Percentiles rank a stretch among this genome's conserved stretches.
Evolutionary conservation across 2,329 filamentous ascomycete genomes (phyloP).

Genomic region (Leptographium wingfieldii): DNA sequence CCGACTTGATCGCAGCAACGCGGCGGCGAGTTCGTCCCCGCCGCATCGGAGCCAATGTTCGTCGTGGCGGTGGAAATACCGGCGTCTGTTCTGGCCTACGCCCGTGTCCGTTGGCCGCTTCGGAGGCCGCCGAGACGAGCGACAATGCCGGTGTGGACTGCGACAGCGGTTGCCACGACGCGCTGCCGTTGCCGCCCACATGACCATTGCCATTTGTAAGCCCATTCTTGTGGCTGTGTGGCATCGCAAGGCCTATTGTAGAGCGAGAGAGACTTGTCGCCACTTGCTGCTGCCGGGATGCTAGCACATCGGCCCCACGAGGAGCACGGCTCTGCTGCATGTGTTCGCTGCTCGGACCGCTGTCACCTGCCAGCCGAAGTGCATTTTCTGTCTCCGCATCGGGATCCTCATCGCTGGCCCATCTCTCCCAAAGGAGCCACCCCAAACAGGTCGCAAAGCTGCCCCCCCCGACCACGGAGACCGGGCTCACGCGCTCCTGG

Average conservation of each 20-base stretch:
- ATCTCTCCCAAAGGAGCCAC: slow-evolving; percentile 86
- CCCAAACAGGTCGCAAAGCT: slow-evolving; percentile 72
- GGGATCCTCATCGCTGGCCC: slow-evolving; percentile 51
- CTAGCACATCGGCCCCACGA: not conserved
- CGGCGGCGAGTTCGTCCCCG: slow-evolving; percentile 34
- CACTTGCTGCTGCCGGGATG: not conserved
- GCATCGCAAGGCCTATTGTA: too few relatives aligned
- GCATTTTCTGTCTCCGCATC: slow-evolving; percentile 15
- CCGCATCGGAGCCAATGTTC: slow-evolving; percentile 22
- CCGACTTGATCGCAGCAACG: slow-evolving; percentile 79
- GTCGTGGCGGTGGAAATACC: slow-evolving; percentile 12
- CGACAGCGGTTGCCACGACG: not conserved
- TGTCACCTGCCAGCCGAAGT: not conserved
- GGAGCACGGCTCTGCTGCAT: not conserved
- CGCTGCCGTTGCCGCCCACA: not conserved
- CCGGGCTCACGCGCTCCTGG: slow-evolving; percentile 73
- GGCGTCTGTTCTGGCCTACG: slow-evolving; percentile 6
- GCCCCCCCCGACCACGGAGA: slow-evolving; percentile 78
- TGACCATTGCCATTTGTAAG: not conserved
- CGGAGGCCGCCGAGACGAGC: not conserved
- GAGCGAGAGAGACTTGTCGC: not conserved
- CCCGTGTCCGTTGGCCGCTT: not conserved
- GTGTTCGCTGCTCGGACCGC: not conserved
- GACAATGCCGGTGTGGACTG: not conserved
- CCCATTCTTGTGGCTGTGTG: not conserved